Base-by-base conservation (phyloP, 1,284 basidiomycete species). In the Moesziomyces globuligerus region DNA sequence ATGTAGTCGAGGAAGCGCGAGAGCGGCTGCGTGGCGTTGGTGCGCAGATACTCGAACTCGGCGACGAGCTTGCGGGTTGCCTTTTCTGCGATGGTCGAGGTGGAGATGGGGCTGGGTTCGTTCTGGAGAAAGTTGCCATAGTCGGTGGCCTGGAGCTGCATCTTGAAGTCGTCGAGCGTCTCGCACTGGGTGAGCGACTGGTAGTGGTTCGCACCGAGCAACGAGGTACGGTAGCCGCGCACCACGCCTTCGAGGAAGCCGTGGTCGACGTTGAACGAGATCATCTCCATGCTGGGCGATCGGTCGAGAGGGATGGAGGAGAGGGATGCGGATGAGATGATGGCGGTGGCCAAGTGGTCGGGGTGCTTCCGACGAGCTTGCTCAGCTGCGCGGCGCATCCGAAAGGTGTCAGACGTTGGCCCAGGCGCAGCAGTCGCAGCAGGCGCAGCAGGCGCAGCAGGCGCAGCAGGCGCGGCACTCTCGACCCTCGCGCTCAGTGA, bases 111-210 rank as follows among this genome's bases (percentile, higher is more conserved):
- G n/a, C 92, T 87, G 4, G 94, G 90, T 83, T 98, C 96, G 82
- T 97, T 98, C 34, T 95, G 90, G 46, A 99, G 90, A 83, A 99
- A 98, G 85, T 94, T 97, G 81, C 94, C 94, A 83, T 99, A 98
- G 85, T 99, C 96, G 10, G 95, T 98, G 7, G 94, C 89, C 8
- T 92, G 91, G 42, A 98, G 87, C 86, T 77, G 81, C 78, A 91
- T 95, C 37, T 78, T 75, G 57, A 83, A 69, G 54, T 83, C 95
- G 86, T 98, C 96, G 43, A 98, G 88, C 38, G 89, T 94, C 85
- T 99, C 96, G 87, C 96, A 98, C 84, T 98, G 96, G 4, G 92
- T 92, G 81, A 99, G 85, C 84, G 94, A 97, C 81, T 90, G 87
- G 84, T 98, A 99, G 83, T 96, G 92, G 74, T 86, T 87, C 81